These are phyloP conservation scores for Microbotryum saponariae DNA, from an alignment of 1,284 basidiomycete genomes.

Conservation along the genomic window DNA sequence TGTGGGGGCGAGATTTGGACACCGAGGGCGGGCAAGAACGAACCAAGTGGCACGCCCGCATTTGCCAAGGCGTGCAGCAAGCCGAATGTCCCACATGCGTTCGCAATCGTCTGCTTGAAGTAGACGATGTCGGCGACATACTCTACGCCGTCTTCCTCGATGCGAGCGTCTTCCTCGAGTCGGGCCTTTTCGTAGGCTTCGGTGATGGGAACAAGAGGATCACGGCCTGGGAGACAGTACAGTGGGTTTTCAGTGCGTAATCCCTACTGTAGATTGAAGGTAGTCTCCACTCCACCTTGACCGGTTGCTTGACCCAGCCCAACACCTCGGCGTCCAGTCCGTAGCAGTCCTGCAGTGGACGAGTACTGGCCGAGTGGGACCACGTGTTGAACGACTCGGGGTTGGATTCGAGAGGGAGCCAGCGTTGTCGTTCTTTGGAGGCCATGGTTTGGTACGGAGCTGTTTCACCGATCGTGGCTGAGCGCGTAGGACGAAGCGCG, in stretches of 20 bases:
- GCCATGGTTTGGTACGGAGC: conserved; percentile 2
- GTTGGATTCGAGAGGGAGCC: conserved; percentile 31
- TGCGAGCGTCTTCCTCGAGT: conserved; percentile 53
- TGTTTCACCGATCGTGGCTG: too few species aligned
- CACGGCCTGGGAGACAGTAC: conserved; percentile 57
- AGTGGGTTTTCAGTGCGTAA: background rate
- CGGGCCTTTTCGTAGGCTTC: conserved; percentile 49
- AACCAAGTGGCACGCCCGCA: conserved; percentile 44
- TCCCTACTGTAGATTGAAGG: background rate
- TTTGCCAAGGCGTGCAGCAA: conserved; percentile 74
- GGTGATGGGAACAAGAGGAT: conserved; percentile 67
- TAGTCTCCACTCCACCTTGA: conserved; percentile 2
- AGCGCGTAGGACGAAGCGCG: too few species aligned
- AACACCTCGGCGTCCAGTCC: conserved; percentile 67
- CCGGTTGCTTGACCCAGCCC: conserved; percentile 27
- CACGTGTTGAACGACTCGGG: conserved; percentile 44
- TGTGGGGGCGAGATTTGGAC: background rate
- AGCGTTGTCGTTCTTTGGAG: conserved; percentile 16
- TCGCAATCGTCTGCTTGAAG: conserved; percentile 53
- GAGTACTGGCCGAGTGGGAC: conserved; percentile 55
- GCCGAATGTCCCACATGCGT: conserved; percentile 84
- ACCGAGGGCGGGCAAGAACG: background rate
- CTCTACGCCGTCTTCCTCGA: conserved; percentile 49
- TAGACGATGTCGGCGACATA: conserved; percentile 58
- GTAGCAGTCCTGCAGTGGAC: conserved; percentile 65